Evolutionary conservation across 1,284 basidiomycete species (phyloP), one percentile per base, ranked within the genome.

Genomic region (Inonotus hispidus): DNA sequence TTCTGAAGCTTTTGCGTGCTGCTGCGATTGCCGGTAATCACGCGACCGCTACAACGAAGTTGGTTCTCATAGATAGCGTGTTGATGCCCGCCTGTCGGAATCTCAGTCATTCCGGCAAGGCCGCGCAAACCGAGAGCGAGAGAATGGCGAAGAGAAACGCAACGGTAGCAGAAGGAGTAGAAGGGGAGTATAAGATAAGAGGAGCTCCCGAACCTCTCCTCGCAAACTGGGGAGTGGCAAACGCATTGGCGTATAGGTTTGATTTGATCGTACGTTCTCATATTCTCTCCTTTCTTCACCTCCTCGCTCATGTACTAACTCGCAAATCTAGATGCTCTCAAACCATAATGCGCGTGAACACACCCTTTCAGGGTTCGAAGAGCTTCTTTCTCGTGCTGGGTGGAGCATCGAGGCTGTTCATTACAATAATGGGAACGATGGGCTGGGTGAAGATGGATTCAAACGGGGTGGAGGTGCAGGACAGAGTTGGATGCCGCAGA

Each of bases 271-370:
- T 65, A 11, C 32, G 61, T 61, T 11, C 14, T 19, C 19, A 3
- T 10, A 21, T 19, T 32, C 25, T 46, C 8, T 56, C 8, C n/a
- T 14, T 52, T 35, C 7, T 19, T 35, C 23, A 11, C 21, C 27
- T 13, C 19, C 35, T 19, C n/a, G 27, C 35, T 19, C 23, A 2
- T 19, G 25, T 25, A 49, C 27, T 21, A 41, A 7, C 11, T 32
- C 23, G 53, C 10, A 14, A 5, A 23, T 19, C 16, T 1, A 67
- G 66, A 67, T 67, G 64, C 56, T 64, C 19, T 13, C 41, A 11
- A 56, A 62, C 49, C 58, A 63, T 32, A 67, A 67, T 46, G 66
- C 62, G 6, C 56, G 62, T 16, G 66, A 67, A 56, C 61, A 65
- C 23, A 67, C 66, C 13, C 56, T 67, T 19, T 35, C 43, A 2